Percentiles rank a stretch among this genome's conserved stretches.
phyloP scores from a whole-genome alignment of 805 yeast genomes.

The Cephaloascus fragrans region DNA sequence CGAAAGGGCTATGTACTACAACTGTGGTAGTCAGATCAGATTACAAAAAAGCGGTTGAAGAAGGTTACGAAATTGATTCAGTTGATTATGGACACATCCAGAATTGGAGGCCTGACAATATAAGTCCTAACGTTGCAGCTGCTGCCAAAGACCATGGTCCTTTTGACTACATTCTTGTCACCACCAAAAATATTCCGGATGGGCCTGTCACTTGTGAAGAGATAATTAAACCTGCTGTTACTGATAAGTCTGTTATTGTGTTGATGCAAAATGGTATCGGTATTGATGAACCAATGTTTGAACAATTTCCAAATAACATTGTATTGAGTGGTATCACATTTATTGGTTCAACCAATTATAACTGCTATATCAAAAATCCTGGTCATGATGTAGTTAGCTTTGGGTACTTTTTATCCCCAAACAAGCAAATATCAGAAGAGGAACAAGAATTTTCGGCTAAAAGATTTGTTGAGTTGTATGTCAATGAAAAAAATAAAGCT shows the following conservation, averaged over 20 bases:
- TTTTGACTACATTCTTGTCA: slow-evolving; percentile 11
- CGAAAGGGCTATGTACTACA: slow-evolving; percentile 36
- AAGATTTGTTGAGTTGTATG: slow-evolving; percentile 16
- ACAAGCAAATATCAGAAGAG: slow-evolving; percentile 8
- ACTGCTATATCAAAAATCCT: slow-evolving; percentile 11
- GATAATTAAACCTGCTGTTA: slow-evolving; percentile 11
- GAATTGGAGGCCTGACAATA: slow-evolving; percentile 45
- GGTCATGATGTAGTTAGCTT: slow-evolving; percentile 12
- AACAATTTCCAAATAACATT: slow-evolving; percentile 20
- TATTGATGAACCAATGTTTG: slow-evolving; percentile 21
- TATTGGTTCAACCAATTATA: slow-evolving; percentile 21
- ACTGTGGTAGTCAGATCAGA: slow-evolving; percentile 61
- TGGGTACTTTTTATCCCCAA: slow-evolving; percentile 11
- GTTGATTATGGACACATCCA: slow-evolving; percentile 48
- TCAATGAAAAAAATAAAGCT: slow-evolving; percentile 14
- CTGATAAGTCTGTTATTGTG: slow-evolving; percentile 12
- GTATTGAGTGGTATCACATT: slow-evolving; percentile 25
- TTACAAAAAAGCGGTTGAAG: slow-evolving; percentile 36
- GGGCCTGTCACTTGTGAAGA: not conserved
- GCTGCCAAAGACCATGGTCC: slow-evolving; percentile 7
- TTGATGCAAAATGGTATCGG: slow-evolving; percentile 31
- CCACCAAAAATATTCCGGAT: slow-evolving; percentile 14
- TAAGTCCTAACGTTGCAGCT: slow-evolving; percentile 37
- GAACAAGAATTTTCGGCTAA: slow-evolving; percentile 6
- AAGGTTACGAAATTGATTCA: slow-evolving; percentile 54